Base-by-base conservation (phyloP, 768 basidiomycete species). In the Chalciporus chontae region DNA sequence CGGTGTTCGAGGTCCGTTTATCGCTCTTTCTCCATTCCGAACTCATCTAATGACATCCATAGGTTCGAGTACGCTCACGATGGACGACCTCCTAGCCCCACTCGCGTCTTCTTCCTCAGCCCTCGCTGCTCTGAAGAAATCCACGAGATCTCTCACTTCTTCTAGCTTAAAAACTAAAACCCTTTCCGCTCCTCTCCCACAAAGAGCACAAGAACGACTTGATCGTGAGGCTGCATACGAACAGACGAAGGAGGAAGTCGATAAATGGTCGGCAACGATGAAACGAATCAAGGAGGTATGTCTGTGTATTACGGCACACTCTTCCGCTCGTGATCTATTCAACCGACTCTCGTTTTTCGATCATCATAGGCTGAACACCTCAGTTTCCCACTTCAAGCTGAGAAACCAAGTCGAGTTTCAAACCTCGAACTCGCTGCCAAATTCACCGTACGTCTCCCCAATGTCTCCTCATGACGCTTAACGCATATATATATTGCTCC, bases 141-240 rank as follows among this genome's bases (percentile, higher is more conserved):
- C 84, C 1, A 80, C 83, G 1, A 90, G 87, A 64, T 69, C 77
- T 13, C 74, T 91, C 14, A 73, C 74, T 3, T 76, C 77, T 0
- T 74, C 75, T 41, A 79, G 76, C 50, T 65, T 68, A 31, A 85
- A 85, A 60, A 74, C 70, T 19, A 76, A 78, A 53, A 74, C 86
- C 0, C 75, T 95, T 6, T 71, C 90, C 4, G 91, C 90, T 0
- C 95, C 95, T 0, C 73, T 99, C 0, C 92, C 92, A 8, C 84
- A 85, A 18, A 80, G 93, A 27, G 80, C 85, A 0, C 90, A 96
- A 65, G 94, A 96, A 53, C 85, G 89, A 39, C 72, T 97, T 1
- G 92, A 96, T 57, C 84, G 95, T 43, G 85, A 93, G 63, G 95
- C 94, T 8, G 95, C 95, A 0, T 96, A 95, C 64, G 93, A 94